Evolutionary conservation across 2,329 filamentous ascomycete genomes (phyloP), one percentile per base, ranked within the genome.

Genomic region (Venturia oleaginea): DNA sequence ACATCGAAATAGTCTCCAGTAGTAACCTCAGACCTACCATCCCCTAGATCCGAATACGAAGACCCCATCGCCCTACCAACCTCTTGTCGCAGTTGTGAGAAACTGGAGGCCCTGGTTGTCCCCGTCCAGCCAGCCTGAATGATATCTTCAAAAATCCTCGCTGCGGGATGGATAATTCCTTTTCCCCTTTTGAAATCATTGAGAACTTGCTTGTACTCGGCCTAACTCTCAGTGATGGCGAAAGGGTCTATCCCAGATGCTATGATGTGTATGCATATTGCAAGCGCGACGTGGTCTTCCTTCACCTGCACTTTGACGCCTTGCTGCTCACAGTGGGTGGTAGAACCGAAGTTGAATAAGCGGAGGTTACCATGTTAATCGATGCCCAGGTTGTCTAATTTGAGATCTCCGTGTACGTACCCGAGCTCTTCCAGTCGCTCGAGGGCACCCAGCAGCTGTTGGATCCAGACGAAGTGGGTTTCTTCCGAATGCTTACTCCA

Each of bases 71-170:
- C 27, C 19, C 59, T 51, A 64, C 37, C 60, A 65, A 67, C 59
- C 13, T 10, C 32, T 61, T 65, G 61, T 19, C 64, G 10, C 57
- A 67, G 46, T 24, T 22, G 37, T 62, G 61, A 65, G 64, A 67
- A 67, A 37, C 27, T 64, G 55, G 65, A 64, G 22, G 57, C 2
- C 24, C n/a, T n/a, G n/a, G 40, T 40, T 27, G n/a, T 24, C 54
- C 63, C 64, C 42, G 65, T 64, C 64, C 54, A 67, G 60, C 65
- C 65, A 24, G 59, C 65, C 46, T 67, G 60, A 32, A 67, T 67
- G 17, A 65, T 55, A 61, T 65, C 24, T n/a, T 65, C 19, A 43
- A 65, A 65, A 32, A 65, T 55, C 13, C 43, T 67, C 30, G 64
- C 65, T 61, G 65, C 42, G 19, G 64, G 30, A 32, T 65, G 30